Conservation (phyloP, 2,329 filamentous ascomycete species). For the Dactylellina sp. region DNA sequence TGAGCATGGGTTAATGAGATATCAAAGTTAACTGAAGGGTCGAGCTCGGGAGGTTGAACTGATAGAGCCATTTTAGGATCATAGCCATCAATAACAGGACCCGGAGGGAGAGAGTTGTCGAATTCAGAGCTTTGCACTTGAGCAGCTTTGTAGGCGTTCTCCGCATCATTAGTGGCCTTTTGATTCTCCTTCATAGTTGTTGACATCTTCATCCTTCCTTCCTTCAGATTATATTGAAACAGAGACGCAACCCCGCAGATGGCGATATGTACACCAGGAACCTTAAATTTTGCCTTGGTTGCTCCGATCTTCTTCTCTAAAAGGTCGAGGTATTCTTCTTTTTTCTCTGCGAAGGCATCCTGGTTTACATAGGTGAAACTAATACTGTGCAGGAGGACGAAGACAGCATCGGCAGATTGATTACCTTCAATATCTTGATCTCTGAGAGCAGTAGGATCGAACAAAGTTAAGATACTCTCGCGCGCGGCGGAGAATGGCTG, state of each 20-base stretch:
- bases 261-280: slow-evolving; percentile 59
- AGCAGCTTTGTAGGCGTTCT: slow-evolving; percentile 27
- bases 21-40: slow-evolving; percentile 44
- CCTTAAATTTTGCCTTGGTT: slow-evolving; percentile 62
- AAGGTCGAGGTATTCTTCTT: slow-evolving; percentile 67
- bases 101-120: slow-evolving; percentile 34
- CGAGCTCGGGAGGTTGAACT: slow-evolving; percentile 32
- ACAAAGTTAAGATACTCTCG: slow-evolving; percentile 77
- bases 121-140: slow-evolving; percentile 13
- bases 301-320: slow-evolving; percentile 72
- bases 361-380: slow-evolving; percentile 70
- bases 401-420: slow-evolving; percentile 70
- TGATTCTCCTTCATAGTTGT: slow-evolving; percentile 44
- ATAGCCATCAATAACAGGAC: slow-evolving; percentile 38
- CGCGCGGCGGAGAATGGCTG: slow-evolving; percentile 75
- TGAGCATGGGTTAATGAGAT: slow-evolving; percentile 63
- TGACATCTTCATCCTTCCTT: slow-evolving; percentile 44
- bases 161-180: slow-evolving; percentile 44
- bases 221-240: slow-evolving; percentile 58
- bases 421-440: slow-evolving; percentile 62
- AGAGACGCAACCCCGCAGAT: slow-evolving; percentile 59
- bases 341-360: slow-evolving; percentile 66
- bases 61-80: slow-evolving; percentile 44
- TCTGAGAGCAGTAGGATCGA: slow-evolving; percentile 70
- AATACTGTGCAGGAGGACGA: slow-evolving; percentile 74